Base-by-base conservation (phyloP, 257 asterid species). In the Petrea volubilis region DNA sequence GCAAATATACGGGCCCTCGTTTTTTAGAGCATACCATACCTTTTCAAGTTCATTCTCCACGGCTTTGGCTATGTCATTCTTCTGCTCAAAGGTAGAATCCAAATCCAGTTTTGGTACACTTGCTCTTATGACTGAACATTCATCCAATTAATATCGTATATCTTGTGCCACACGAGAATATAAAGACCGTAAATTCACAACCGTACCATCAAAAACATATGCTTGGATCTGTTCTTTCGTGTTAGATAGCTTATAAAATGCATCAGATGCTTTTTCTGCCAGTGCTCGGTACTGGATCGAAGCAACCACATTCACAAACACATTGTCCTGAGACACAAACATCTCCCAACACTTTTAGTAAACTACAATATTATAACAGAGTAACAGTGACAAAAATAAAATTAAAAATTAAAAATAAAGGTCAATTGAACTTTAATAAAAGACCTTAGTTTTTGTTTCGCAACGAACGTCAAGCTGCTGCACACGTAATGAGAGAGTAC, bases 11-110 rank as follows among this genome's bases (percentile, higher is more conserved):
- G 1, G 53, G 18, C 44, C 4, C 66, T 64, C 20, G 29, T 51
- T 15, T 15, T 75, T 46, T 40, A 44, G 47, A 46, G 60, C 46
- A 49, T 8, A 59, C 0, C 15, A 12, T 72, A 86, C 97, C 92
- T 90, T 90, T 72, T 82, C 96, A 57, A 91, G 96, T 82, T 91
- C 96, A n/a, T 77, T 73, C 74, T 91, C 97, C 59, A 91, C 97
- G 41, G 88, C 88, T 75, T 80, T 91, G 68, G 97, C 97, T 51
- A 91, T 80, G 3, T 88, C 92, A 49, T 83, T 85, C 82, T 90
- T 91, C 82, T 91, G 97, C 85, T 86, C 94, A 57, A 91, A 91
- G 60, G 76, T 80, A 50, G 88, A 81, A 81, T 88, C 97, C 69
- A 91, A 76, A 59, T 74, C 77, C 77, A 91, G 72, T 82, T 78